A percentile compares a stretch with the other conserved stretches of the same genome.
phyloP scores from a whole-genome alignment of 225 moss, liverwort and hornwort genomes.

The Pleurozium schreberi region DNA sequence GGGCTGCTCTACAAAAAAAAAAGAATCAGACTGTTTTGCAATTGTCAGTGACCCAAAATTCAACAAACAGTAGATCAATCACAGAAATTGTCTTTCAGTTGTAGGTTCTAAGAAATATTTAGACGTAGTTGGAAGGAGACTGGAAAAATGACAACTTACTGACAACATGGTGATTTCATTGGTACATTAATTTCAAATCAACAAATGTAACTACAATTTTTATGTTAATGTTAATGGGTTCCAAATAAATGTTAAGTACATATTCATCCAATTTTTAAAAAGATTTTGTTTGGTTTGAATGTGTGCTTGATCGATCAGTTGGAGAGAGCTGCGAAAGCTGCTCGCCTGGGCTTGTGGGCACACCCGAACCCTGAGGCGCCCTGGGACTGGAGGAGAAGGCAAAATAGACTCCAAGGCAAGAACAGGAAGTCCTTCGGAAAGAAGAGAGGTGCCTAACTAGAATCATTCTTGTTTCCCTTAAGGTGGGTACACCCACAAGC shows the following conservation, averaged over 20 bases:
- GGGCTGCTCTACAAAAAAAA: too few relatives aligned
- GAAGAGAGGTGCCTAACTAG: background rate
- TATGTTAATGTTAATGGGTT: too few relatives aligned
- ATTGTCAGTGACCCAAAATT: background rate
- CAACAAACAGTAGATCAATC: background rate
- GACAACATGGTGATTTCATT: too few relatives aligned
- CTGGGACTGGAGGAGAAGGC: conserved; percentile 4
- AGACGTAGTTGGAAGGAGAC: background rate
- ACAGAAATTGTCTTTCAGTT: background rate
- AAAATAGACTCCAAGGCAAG: rapidly evolving
- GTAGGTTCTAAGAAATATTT: background rate
- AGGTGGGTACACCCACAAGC: too few relatives aligned
- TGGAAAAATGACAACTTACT: background rate
- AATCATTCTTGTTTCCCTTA: background rate
- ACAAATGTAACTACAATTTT: background rate
- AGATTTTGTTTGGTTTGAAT: background rate
- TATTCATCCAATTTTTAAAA: too few relatives aligned
- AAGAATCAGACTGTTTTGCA: background rate
- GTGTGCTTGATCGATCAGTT: conserved; percentile 2
- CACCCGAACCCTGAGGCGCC: conserved; percentile 16
- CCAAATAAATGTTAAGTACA: background rate
- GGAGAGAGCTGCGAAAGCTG: conserved; percentile 28
- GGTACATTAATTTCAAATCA: background rate
- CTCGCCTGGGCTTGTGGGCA: conserved; percentile 26
- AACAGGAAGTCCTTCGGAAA: background rate